Percentiles rank a stretch among this genome's conserved stretches.
Evolutionary conservation across 345 rosid species (phyloP).

Genomic region (Turnera subulata): DNA sequence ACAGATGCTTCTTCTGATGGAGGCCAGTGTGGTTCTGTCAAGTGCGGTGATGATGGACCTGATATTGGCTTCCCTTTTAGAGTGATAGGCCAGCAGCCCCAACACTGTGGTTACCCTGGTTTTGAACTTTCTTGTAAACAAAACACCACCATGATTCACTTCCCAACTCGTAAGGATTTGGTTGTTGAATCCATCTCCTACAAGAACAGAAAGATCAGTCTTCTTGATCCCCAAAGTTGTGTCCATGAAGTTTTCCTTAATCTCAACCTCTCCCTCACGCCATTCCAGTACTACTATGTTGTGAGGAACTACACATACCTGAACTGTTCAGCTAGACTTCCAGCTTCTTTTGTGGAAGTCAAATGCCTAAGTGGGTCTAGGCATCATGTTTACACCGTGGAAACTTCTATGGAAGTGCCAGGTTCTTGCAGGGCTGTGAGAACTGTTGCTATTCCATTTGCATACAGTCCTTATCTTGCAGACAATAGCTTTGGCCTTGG

Average conservation of each 20-base stretch:
- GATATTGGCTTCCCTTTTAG: slow-evolving; percentile 50
- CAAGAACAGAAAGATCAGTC: slow-evolving; percentile 26
- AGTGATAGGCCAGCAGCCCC: slow-evolving; percentile 18
- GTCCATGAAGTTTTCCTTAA: slow-evolving; percentile 55
- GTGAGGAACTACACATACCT: slow-evolving; percentile 49
- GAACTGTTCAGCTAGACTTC: slow-evolving; percentile 42
- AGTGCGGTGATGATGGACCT: slow-evolving; percentile 30
- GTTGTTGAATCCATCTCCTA: slow-evolving; percentile 52
- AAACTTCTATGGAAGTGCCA: slow-evolving; percentile 22
- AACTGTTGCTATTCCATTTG: slow-evolving; percentile 53
- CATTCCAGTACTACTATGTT: slow-evolving; percentile 41
- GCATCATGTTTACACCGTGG: slow-evolving; percentile 43
- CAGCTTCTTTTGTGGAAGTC: slow-evolving; percentile 28
- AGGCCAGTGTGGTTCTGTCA: slow-evolving; percentile 14
- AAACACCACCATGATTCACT: slow-evolving; percentile 45
- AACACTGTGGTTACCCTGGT: slow-evolving; percentile 25
- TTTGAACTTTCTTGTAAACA: slow-evolving; percentile 44
- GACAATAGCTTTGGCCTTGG: slow-evolving; percentile 56
- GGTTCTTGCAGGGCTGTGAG: slow-evolving; percentile 37
- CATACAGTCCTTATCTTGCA: slow-evolving; percentile 48
- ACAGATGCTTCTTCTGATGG: slow-evolving; percentile 8
- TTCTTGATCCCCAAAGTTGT: slow-evolving; percentile 48
- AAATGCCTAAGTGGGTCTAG: slow-evolving; percentile 47
- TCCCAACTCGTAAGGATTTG: slow-evolving; percentile 42
- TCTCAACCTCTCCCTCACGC: slow-evolving; percentile 50